These are phyloP conservation scores for Casuarina cunninghamiana DNA, from an alignment of 306 rosid species.

Conservation along the genomic window DNA sequence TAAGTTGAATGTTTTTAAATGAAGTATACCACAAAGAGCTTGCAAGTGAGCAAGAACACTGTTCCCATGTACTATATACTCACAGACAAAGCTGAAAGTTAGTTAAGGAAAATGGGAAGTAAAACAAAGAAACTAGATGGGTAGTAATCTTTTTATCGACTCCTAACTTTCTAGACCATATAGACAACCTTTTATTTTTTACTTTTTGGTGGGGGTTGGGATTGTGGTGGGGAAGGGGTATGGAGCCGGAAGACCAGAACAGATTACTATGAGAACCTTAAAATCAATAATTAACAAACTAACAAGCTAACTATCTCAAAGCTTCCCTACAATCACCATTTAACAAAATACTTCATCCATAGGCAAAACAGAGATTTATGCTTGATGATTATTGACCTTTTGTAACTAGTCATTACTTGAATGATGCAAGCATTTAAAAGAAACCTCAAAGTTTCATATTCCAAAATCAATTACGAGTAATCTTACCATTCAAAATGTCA, in stretches of 20 bases:
- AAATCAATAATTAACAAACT: neutral
- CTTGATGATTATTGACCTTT: neutral
- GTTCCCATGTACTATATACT: neutral
- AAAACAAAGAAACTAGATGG: neutral
- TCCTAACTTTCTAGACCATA: neutral
- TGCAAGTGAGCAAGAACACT: neutral
- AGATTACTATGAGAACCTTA: neutral
- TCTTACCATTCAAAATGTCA: constrained; percentile 67
- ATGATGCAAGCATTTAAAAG: neutral
- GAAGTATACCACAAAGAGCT: neutral
- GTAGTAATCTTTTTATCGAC: neutral
- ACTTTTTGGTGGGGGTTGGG: no score
- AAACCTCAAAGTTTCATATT: neutral
- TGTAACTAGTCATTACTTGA: constrained; percentile 1
- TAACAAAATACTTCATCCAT: neutral
- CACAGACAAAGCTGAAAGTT: neutral
- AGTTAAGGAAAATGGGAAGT: neutral
- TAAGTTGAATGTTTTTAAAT: neutral
- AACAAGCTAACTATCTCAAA: neutral
- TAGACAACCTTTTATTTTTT: neutral
- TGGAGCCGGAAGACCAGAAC: neutral
- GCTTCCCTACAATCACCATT: neutral
- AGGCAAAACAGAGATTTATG: neutral
- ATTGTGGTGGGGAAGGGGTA: neutral
- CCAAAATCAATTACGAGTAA: constrained; percentile 9